A percentile compares a stretch with the other conserved stretches of the same genome.
Conservation (phyloP, 257 asterid species). For the Apocynum venetum region DNA sequence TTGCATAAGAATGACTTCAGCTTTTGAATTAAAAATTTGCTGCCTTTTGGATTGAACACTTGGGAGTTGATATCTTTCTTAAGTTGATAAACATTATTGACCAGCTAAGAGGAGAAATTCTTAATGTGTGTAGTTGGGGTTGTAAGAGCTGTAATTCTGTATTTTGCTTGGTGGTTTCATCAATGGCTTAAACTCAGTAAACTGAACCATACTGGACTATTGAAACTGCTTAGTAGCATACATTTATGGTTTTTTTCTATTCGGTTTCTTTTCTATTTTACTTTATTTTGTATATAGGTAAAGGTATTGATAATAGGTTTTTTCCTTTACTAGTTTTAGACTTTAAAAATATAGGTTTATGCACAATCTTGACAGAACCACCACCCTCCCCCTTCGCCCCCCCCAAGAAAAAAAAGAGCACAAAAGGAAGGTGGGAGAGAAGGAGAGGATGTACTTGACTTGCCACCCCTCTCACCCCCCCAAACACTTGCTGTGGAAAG, state of each 20-base stretch:
- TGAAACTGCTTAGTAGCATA: neutral
- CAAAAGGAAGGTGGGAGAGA: too few relatives aligned
- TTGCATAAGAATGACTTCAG: neutral
- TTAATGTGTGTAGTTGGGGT: too few relatives aligned
- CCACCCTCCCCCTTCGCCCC: too few relatives aligned
- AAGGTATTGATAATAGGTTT: neutral
- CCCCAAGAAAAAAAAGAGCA: too few relatives aligned
- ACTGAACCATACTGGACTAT: neutral
- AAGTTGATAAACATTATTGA: neutral
- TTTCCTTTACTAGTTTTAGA: neutral
- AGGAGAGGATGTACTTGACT: too few relatives aligned
- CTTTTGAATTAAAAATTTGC: neutral
- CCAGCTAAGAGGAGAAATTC: too few relatives aligned
- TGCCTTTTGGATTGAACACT: neutral
- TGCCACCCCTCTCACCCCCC: too few relatives aligned
- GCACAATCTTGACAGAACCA: too few relatives aligned
- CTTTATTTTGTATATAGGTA: neutral
- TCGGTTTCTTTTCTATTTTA: neutral
- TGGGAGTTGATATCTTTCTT: neutral
- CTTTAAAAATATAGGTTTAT: neutral
- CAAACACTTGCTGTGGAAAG: too few relatives aligned
- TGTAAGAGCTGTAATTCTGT: neutral
- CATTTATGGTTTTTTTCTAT: neutral
- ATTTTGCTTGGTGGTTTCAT: neutral
- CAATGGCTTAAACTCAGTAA: neutral